Conservation (phyloP, 179 eudicot species). For the Dionaea muscipula region DNA sequence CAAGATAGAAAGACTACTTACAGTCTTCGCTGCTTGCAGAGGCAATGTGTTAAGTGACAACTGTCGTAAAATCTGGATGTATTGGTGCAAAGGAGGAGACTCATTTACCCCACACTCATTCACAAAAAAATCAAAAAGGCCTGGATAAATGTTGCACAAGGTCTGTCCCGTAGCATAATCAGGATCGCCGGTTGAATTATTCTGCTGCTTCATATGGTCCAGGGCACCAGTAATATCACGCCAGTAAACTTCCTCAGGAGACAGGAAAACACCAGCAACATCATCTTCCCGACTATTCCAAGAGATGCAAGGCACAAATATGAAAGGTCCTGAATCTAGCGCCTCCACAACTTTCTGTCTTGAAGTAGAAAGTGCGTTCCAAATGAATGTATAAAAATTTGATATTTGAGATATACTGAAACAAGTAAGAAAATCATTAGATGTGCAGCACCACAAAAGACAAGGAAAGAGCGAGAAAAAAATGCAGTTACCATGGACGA, state of each 20-base stretch:
- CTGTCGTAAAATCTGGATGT: constrained; percentile 67
- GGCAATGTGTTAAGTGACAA: constrained; percentile 49
- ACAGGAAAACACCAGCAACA: constrained; percentile 50
- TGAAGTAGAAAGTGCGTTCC: constrained; percentile 51
- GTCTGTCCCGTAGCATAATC: constrained; percentile 28
- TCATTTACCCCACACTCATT: constrained; percentile 69
- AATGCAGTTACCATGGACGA: constrained; percentile 9
- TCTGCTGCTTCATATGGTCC: constrained; percentile 26
- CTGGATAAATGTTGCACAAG: constrained; percentile 50
- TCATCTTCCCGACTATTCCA: constrained; percentile 36
- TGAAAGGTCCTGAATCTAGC: constrained; percentile 50
- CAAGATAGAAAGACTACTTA: no score
- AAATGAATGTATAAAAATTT: constrained; percentile 56
- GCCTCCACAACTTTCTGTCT: constrained; percentile 40
- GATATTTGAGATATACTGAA: constrained; percentile 80
- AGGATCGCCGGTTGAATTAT: constrained; percentile 9
- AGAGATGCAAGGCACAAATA: constrained; percentile 53
- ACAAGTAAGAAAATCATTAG: constrained; percentile 2
- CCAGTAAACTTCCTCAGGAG: constrained; percentile 80
- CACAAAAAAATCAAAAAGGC: constrained; percentile 73
- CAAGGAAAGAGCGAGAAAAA: no score
- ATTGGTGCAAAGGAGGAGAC: constrained; percentile 42
- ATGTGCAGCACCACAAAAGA: background rate
- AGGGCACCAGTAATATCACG: constrained; percentile 55
- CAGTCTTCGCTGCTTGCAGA: constrained; percentile 49